A percentile compares a stretch with the other conserved stretches of the same genome.
These are phyloP conservation scores for Spathaspora gorwiae DNA, from an alignment of 805 yeast species.

Conservation along the genomic window DNA sequence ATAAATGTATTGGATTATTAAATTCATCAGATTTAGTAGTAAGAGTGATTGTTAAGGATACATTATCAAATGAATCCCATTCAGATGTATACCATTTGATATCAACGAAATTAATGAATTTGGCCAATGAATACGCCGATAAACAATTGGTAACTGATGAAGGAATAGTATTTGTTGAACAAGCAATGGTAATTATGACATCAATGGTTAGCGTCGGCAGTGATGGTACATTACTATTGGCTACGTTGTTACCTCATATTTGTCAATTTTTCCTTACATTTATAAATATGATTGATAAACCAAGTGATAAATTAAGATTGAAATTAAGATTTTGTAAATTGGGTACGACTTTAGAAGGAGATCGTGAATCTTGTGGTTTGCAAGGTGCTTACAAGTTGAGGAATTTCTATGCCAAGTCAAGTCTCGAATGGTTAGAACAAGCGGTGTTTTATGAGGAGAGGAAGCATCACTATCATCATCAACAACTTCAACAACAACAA, in stretches of 20 bases:
- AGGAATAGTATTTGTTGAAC: conserved; percentile 42
- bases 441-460: conserved; percentile 36
- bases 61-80: conserved; percentile 61
- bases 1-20: conserved; percentile 46
- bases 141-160: conserved; percentile 22
- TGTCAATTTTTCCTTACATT: conserved; percentile 24
- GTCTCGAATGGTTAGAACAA: conserved; percentile 51
- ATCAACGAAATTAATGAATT: conserved; percentile 39
- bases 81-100: conserved; percentile 50
- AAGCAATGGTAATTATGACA: conserved; percentile 43
- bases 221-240: conserved; percentile 33
- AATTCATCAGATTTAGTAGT: conserved; percentile 48
- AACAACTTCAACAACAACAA: neutral
- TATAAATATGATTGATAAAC: conserved; percentile 23
- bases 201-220: conserved; percentile 29
- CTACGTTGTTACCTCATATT: conserved; percentile 27
- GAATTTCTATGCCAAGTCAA: conserved; percentile 43
- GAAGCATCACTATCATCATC: neutral
- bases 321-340: conserved; percentile 42
- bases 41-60: conserved; percentile 70
- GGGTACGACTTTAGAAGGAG: conserved; percentile 28
- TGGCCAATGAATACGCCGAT: conserved; percentile 31
- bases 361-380: conserved; percentile 28
- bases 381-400: conserved; percentile 45
- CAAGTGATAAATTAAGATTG: conserved; percentile 28